Percentiles rank a stretch among this genome's conserved stretches.
Conservation (phyloP, 2,329 filamentous ascomycete species). For the Pseudomassariella vexata region DNA sequence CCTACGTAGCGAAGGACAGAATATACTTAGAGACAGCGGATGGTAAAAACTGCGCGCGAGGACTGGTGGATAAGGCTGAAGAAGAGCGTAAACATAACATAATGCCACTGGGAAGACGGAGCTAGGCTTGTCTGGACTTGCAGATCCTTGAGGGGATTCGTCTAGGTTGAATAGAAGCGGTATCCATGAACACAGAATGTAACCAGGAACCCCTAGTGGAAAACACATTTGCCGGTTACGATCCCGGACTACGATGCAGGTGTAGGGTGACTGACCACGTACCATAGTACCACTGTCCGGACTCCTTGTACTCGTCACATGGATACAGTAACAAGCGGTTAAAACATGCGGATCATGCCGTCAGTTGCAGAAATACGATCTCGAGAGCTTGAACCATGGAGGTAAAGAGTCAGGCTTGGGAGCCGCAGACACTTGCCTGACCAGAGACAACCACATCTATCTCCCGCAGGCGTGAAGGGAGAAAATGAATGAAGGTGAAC, state of each 20-base stretch:
- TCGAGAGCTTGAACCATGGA: no score
- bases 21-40: conserved; percentile 6
- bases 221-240: conserved; percentile 12
- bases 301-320: no score
- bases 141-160: conserved; percentile 7
- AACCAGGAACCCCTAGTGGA: conserved; percentile 17
- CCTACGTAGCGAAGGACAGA: conserved; percentile 8
- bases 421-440: no score
- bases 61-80: conserved; percentile 15
- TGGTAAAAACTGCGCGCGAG: conserved; percentile 11
- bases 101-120: conserved; percentile 1
- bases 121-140: conserved; percentile 1
- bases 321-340: neutral
- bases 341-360: no score
- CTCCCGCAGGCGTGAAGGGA: no score
- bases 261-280: conserved; percentile 11
- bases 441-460: no score
- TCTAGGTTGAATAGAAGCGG: conserved; percentile 14
- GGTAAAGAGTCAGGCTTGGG: no score
- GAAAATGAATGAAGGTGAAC: no score
- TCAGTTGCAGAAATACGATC: no score
- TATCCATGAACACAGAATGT: conserved; percentile 14
- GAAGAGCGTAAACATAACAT: neutral
- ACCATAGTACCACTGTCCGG: no score
- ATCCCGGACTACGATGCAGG: conserved; percentile 13